phyloP scores from a whole-genome alignment of 495 filamentous ascomycete genomes.

The Hyaloscypha hepaticicola region DNA sequence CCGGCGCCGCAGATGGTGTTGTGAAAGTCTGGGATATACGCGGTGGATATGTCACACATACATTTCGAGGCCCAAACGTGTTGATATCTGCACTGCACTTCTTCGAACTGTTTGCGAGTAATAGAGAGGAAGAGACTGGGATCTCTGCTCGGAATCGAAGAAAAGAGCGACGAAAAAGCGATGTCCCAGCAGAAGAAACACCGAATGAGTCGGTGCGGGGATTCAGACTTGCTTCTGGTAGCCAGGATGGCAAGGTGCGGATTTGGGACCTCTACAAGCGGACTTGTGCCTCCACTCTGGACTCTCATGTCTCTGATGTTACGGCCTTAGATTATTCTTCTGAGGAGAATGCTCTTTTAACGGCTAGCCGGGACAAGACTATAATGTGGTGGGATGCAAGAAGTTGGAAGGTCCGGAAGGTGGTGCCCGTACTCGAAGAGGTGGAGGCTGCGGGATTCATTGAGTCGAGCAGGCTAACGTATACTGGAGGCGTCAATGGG shows the following conservation, averaged over 20 bases:
- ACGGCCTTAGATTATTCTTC: slow-evolving; percentile 77
- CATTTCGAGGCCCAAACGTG: slow-evolving; percentile 87
- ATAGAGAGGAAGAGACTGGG: slow-evolving; percentile 36
- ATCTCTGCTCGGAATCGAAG: slow-evolving; percentile 32
- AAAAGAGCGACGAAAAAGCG: slow-evolving; percentile 34
- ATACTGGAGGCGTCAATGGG: slow-evolving; percentile 85
- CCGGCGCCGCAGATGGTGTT: slow-evolving; percentile 84
- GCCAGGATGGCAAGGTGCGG: slow-evolving; percentile 86
- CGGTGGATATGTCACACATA: slow-evolving; percentile 90
- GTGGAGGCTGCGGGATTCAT: slow-evolving; percentile 84
- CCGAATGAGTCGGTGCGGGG: slow-evolving; percentile 43
- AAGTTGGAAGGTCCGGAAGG: slow-evolving; percentile 79
- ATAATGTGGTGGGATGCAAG: slow-evolving; percentile 84
- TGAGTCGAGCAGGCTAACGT: slow-evolving; percentile 63
- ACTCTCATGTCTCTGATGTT: slow-evolving; percentile 92
- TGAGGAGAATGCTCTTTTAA: slow-evolving; percentile 71
- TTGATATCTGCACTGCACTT: slow-evolving; percentile 89
- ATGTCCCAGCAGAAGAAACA: slow-evolving; percentile 45
- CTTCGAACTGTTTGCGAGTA: slow-evolving; percentile 65
- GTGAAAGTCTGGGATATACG: slow-evolving; percentile 97
- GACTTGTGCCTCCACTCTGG: slow-evolving; percentile 67
- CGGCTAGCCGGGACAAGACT: slow-evolving; percentile 93
- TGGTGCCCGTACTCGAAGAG: slow-evolving; percentile 81
- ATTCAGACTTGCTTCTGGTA: slow-evolving; percentile 85
- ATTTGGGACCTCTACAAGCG: slow-evolving; percentile 91